phyloP scores from a whole-genome alignment of 2,329 filamentous ascomycete species.

The Gaeumannomyces tritici region DNA sequence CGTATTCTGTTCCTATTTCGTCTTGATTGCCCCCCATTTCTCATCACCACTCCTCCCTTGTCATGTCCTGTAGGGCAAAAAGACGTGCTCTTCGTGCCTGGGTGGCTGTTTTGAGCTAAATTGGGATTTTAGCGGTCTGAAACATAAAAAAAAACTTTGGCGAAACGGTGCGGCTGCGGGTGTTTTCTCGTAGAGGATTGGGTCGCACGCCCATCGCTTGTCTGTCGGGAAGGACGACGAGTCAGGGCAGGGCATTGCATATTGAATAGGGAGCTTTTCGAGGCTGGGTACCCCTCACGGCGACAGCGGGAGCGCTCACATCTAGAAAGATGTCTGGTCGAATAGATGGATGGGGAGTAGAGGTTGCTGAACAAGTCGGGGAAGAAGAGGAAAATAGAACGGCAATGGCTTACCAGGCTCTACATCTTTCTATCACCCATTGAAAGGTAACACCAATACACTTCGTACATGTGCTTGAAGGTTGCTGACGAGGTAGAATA shows the following conservation, averaged over 20 bases:
- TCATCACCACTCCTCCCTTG: neutral
- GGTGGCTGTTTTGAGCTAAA: neutral
- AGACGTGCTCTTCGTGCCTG: neutral
- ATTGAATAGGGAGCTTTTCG: neutral
- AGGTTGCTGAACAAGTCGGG: neutral
- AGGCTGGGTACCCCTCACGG: neutral
- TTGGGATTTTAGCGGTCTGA: neutral
- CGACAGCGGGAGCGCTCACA: neutral
- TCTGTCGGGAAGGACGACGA: neutral
- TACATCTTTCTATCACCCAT: neutral
- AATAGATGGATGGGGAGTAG: neutral
- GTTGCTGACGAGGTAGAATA: no score
- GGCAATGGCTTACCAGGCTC: neutral
- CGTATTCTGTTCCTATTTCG: neutral
- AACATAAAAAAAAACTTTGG: neutral
- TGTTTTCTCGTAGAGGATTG: neutral
- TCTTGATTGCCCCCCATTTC: neutral
- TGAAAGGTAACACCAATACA: no score
- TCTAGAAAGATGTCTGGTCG: neutral
- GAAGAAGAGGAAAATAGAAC: neutral
- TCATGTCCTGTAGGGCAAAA: neutral
- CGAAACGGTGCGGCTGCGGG: neutral
- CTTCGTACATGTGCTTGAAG: no score
- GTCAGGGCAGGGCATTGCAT: neutral
- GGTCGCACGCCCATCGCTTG: neutral